Percentiles rank a stretch among this genome's conserved stretches.
Evolutionary conservation across 257 asterid genomes (phyloP).

Genomic region (Solanum virginianum): DNA sequence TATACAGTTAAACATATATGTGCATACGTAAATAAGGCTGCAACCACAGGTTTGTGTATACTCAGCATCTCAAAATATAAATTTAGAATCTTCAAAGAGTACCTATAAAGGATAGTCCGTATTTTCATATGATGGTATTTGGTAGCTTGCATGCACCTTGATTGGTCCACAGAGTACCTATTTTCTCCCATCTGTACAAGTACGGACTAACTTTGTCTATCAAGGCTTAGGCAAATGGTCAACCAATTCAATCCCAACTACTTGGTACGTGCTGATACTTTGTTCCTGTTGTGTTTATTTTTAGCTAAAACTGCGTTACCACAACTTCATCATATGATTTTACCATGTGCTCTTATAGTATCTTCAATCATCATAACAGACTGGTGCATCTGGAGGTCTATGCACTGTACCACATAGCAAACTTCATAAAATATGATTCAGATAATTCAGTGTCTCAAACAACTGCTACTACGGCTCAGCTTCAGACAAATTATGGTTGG

Average conservation of each 20-base stretch:
- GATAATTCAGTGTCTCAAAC: neutral
- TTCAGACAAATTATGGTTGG: neutral
- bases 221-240: neutral
- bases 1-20: neutral
- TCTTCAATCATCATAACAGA: neutral
- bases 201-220: neutral
- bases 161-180: neutral
- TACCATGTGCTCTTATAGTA: neutral
- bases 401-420: neutral
- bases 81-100: neutral
- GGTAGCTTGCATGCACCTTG: neutral
- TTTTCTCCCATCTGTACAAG: neutral
- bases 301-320: neutral
- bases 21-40: neutral
- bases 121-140: neutral
- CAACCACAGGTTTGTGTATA: neutral
- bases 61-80: neutral
- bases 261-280: neutral
- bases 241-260: neutral
- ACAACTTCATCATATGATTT: neutral
- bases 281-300: neutral
- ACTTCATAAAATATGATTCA: neutral
- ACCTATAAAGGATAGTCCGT: neutral
- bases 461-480: neutral
- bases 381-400: neutral